phyloP scores from a whole-genome alignment of 2,329 filamentous ascomycete species.

The Penicillium brasilianum region DNA sequence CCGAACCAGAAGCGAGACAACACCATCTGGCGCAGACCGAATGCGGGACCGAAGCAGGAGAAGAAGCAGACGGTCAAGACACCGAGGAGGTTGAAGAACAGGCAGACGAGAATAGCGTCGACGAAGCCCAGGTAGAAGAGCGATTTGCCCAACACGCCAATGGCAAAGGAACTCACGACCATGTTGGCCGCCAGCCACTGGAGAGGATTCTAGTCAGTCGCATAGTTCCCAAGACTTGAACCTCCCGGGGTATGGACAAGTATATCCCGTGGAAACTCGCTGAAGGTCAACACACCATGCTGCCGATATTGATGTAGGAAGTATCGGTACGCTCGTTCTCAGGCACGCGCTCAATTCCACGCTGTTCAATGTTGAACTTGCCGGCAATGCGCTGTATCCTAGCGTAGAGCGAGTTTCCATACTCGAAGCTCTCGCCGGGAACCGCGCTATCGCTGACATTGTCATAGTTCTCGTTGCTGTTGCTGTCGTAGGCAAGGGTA shows the following conservation, averaged over 20 bases:
- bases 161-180: conserved; percentile 76
- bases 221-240: conserved; percentile 11
- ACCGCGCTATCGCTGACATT: conserved; percentile 51
- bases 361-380: conserved; percentile 71
- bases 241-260: background rate
- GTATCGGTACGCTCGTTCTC: conserved; percentile 70
- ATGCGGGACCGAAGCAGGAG: conserved; percentile 74
- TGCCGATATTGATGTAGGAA: conserved; percentile 69
- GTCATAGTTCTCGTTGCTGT: conserved; percentile 37
- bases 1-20: conserved; percentile 79
- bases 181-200: conserved; percentile 80
- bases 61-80: conserved; percentile 75
- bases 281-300: conserved; percentile 62
- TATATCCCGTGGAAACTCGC: background rate
- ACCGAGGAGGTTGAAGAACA: conserved; percentile 79
- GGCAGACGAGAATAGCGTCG: conserved; percentile 71
- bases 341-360: conserved; percentile 76
- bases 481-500: conserved; percentile 35
- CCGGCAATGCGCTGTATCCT: conserved; percentile 67
- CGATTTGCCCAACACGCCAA: conserved; percentile 71
- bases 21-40: conserved; percentile 80
- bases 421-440: conserved; percentile 62
- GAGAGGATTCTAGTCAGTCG: conserved; percentile 31
- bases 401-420: conserved; percentile 62
- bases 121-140: conserved; percentile 73